Base-by-base conservation (phyloP, 2,329 filamentous ascomycete genomes). In the Gyromitra esculenta region DNA sequence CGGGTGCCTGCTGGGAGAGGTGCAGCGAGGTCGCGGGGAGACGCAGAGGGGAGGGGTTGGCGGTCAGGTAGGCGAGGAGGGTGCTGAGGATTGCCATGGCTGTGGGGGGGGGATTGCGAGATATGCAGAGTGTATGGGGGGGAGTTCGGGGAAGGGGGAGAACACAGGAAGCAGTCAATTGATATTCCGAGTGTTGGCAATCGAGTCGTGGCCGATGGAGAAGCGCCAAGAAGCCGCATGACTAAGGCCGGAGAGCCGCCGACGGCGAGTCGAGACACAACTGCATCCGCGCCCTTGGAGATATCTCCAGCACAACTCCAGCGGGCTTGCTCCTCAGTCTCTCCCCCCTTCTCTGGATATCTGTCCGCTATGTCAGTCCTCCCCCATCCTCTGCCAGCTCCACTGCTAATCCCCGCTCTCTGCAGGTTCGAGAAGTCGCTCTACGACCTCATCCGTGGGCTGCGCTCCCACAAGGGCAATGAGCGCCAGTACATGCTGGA, bases 341-440 rank as follows among this genome's bases (percentile, higher is more conserved):
- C 50, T 39, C 50, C 13, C 13, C 8, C 18, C 18, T 13, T 9
- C 25, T 39, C 31, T 45, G 35, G 50, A 50, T 41, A 45, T 39
- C 57, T 45, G 45, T 41, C 56, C 45, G 39, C 57, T n/a, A 75
- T 75, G 72, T 75, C 13, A 63, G 72, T 25, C 50, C 50, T 41
- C 4, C 25, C 41, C 60, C 1, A 64, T 18, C 11, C 18, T 2
- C 18, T n/a, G 13, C 39, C 37, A 15, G 18, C n/a, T 37, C n/a
- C 18, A 11, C 37, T n/a, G 37, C 64, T 68, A 52, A 50, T 48
- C n/a, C n/a, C 35, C 31, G 18, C 57, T 7, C 70, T 13, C 54
- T 35, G 21, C 39, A 98, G 94, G 96, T 99, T 99, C 86, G 96
- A 99, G 85, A 99, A 99, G 85, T 97, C 96, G 54, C 89, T 99